Percentiles rank a stretch among this genome's conserved stretches.
Evolutionary conservation across 805 yeast genomes (phyloP).

Genomic region (Torulaspora microellipsoides): DNA sequence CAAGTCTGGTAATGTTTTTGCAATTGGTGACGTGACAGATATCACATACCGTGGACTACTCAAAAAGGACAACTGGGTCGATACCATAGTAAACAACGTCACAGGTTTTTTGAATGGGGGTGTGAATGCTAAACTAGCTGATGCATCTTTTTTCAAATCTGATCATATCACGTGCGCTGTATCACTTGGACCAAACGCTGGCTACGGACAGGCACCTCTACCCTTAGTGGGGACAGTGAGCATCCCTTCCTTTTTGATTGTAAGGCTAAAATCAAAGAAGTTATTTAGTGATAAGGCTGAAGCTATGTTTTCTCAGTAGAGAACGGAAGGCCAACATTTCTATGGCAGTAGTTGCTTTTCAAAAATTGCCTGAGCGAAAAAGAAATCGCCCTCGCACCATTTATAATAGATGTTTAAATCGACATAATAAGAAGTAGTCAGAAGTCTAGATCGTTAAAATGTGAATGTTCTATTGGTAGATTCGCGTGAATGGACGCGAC

Average conservation of each 20-base stretch:
- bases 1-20: conserved; percentile 27
- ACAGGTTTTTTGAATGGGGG: conserved; percentile 1
- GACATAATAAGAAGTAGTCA: too few relatives aligned
- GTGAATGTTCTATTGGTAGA: too few relatives aligned
- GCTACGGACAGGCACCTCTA: conserved; percentile 4
- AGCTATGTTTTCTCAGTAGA: background rate
- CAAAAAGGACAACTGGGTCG: conserved; percentile 7
- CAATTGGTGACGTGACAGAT: conserved; percentile 35
- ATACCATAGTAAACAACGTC: conserved; percentile 3
- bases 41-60: conserved; percentile 23
- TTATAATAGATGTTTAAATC: too few relatives aligned
- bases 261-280: conserved; percentile 1
- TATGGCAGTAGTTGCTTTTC: too few relatives aligned
- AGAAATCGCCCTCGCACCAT: too few relatives aligned
- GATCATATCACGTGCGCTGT: conserved; percentile 1
- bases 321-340: too few relatives aligned
- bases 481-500: too few relatives aligned
- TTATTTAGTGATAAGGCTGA: conserved; percentile 3
- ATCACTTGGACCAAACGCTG: conserved; percentile 6
- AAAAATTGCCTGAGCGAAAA: too few relatives aligned
- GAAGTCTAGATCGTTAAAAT: too few relatives aligned
- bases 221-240: conserved; percentile 1
- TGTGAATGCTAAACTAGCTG: background rate
- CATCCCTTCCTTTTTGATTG: conserved; percentile 2
- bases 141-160: background rate